These are phyloP conservation scores for Lentinula guzmanii DNA, from an alignment of 768 basidiomycete species.

Conservation along the genomic window DNA sequence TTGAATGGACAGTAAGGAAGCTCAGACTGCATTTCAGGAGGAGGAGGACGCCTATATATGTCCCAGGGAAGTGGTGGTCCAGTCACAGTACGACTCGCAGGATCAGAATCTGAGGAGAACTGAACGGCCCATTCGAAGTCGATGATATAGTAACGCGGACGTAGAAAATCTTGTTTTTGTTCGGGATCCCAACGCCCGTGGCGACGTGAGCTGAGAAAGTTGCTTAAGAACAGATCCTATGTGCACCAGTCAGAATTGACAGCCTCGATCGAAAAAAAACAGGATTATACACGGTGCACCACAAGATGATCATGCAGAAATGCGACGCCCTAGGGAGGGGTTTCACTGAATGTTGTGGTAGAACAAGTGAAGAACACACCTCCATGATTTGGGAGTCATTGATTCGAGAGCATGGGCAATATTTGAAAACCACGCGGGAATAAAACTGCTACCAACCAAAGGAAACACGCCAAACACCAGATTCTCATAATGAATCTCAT, in stretches of 20 bases:
- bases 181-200: neutral
- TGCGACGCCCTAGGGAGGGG: neutral
- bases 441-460: neutral
- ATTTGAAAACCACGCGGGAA: neutral
- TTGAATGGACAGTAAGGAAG: conserved; percentile 8
- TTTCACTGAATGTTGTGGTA: no score
- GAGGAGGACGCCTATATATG: neutral
- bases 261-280: neutral
- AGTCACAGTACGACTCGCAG: neutral
- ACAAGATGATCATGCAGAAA: conserved; percentile 5
- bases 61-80: conserved; percentile 3
- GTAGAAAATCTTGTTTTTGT: neutral
- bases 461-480: conserved; percentile 4
- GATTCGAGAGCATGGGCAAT: neutral
- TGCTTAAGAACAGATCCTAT: conserved; percentile 5
- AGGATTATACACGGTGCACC: conserved; percentile 1
- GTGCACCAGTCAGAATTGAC: neutral
- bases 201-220: neutral
- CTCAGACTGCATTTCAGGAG: neutral
- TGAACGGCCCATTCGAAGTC: conserved; percentile 4
- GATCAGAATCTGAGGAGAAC: neutral
- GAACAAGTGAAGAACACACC: neutral
- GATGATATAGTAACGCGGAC: conserved; percentile 6
- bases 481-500: neutral
- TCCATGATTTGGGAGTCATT: conserved; percentile 4